Evolutionary conservation across 176 grass and related monocot genomes (phyloP), one percentile per base, ranked within the genome.

Genomic region (Zea mays): DNA sequence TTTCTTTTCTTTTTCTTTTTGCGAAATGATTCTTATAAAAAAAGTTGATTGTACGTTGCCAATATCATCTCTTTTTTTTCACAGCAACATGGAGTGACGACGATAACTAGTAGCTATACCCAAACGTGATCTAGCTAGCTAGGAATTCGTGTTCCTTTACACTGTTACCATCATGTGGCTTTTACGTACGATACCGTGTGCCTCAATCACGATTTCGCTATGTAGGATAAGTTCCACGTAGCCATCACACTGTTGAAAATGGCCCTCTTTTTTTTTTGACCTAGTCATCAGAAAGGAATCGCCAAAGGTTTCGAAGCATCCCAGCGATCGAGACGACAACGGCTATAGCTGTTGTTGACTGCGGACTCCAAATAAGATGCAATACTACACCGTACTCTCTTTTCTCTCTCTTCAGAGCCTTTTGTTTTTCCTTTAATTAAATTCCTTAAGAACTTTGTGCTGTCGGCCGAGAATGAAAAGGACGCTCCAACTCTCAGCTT

Each of bases 261-360:
- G 35, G 35, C 17, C n/a, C n/a, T n/a, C n/a, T n/a, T n/a, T n/a
- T n/a, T 51, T 67, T 77, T 70, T 2, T 77, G 82, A 61, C 82
- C 17, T 62, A 15, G 64, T 59, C 54, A 17, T 49, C 12, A 48
- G 2, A 20, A 14, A 33, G 20, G n/a, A 69, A 14, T 63, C 37
- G 56, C 43, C 45, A 12, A 77, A 4, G 6, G 34, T 71, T 62
- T 52, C 52, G 19, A 63, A 52, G 45, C 37, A 17, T 82, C 69
- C 8, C 13, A 16, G 7, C 4, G 43, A 20, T n/a, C n/a, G n/a
- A n/a, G n/a, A n/a, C n/a, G n/a, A n/a, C n/a, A n/a, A n/a, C n/a
- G n/a, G n/a, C n/a, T 39, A n/a, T 17, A 16, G 10, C 21, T 60
- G 15, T 62, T 14, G 62, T 34, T n/a, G 17, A 4, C 46, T 41